Conservation (phyloP, 257 asterid genomes). For the Nicotiana undulata region DNA sequence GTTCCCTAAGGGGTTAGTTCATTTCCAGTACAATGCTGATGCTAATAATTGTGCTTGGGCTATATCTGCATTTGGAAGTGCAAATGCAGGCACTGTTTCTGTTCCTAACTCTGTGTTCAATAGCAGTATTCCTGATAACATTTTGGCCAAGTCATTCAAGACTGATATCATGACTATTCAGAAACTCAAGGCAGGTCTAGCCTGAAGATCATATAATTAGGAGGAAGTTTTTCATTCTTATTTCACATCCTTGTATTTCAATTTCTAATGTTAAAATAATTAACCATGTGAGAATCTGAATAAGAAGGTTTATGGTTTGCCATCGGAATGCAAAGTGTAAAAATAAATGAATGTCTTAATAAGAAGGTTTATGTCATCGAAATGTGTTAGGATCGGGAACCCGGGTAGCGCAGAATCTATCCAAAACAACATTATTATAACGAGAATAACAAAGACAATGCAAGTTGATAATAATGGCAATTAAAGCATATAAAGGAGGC, state of each 20-base stretch:
- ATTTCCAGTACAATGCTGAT: slow-evolving; percentile 46
- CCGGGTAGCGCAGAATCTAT: no score
- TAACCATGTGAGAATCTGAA: neutral
- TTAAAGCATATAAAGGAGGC: no score
- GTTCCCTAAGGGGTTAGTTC: slow-evolving; percentile 46
- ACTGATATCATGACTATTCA: slow-evolving; percentile 42
- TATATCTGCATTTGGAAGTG: slow-evolving; percentile 46
- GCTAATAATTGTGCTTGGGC: slow-evolving; percentile 26
- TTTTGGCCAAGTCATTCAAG: slow-evolving; percentile 43
- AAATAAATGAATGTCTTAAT: neutral
- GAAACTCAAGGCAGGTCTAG: slow-evolving; percentile 44
- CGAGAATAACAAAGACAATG: no score
- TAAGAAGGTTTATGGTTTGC: neutral
- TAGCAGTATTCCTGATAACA: slow-evolving; percentile 29
- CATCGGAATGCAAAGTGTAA: neutral
- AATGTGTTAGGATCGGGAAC: no score
- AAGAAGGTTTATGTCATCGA: no score
- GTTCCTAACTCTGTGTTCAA: slow-evolving; percentile 33
- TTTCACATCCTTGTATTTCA: neutral
- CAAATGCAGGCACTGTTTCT: slow-evolving; percentile 42
- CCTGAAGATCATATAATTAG: neutral
- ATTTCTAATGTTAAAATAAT: no score
- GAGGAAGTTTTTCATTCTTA: neutral
- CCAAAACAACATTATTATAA: no score
- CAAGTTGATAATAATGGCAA: no score